Evolutionary conservation across 2,329 filamentous ascomycete species (phyloP), one percentile per base, ranked within the genome.

Genomic region (Ampelomyces quisqualis): DNA sequence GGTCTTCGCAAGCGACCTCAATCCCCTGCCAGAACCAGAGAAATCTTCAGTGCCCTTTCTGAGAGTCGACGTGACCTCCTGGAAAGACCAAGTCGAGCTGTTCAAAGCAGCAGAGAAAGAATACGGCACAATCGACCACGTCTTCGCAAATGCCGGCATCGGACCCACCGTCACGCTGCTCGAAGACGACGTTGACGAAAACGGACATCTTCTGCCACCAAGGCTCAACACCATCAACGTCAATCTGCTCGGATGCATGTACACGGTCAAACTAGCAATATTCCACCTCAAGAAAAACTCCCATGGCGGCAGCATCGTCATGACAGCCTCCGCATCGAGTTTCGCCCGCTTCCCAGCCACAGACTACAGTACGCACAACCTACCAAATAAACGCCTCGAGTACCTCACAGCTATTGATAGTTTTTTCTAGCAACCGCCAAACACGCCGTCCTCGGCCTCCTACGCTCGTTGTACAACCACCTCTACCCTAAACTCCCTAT

Each of bases 1-100:
- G 11, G 79, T 84, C 13, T 71, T 81, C 43, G 74, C 73, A 18
- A 75, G 70, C 23, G 81, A 84, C 52, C 45, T 81, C 28, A 73
- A 75, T 26, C 62, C 73, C 2, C 65, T 71, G 0, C 59, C 69
- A 47, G 34, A 53, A 19, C 55, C 57, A 0, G 57, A 64, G 19
- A 38, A 40, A 2, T 43, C 47, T 2, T 38, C 42, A 2, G 51
- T 62, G 7, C 53, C 56, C 1, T 67, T 60, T 30, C 22, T 51
- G 7, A 57, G 53, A 27, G 47, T 55, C n/a, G 53, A 68, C 28
- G 64, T 67, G 24, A 61, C 71, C 0, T 62, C 68, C 3, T 82
- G 78, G 78, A 54, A 67, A 2, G 72, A 76, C 3, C 70, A 79
- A 14, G 54, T 71, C n/a, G 65, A 63, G 0, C 60, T 81, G 15